These are phyloP conservation scores for Penicillium digitatum DNA, from an alignment of 2,329 filamentous ascomycete species.

Conservation along the genomic window DNA sequence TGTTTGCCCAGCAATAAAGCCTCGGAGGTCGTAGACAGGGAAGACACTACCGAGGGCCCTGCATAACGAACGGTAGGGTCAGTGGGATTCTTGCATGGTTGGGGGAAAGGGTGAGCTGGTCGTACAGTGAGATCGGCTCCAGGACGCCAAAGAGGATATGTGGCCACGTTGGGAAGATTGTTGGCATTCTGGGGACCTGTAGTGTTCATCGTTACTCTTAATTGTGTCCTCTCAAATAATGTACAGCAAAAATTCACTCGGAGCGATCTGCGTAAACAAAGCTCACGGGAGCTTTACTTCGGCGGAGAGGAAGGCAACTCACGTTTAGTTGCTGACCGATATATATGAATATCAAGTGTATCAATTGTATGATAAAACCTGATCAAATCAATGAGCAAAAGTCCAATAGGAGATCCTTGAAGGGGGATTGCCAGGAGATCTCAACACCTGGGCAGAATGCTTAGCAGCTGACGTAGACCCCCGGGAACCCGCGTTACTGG, in stretches of 20 bases:
- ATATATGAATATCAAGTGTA: neutral
- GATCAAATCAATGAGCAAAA: neutral
- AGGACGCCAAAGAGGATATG: conserved; percentile 63
- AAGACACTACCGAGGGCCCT: conserved; percentile 59
- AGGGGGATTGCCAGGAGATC: conserved; percentile 2
- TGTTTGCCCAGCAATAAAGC: conserved; percentile 63
- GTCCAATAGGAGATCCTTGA: neutral
- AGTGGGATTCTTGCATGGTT: conserved; percentile 6
- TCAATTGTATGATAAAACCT: neutral
- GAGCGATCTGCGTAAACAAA: neutral
- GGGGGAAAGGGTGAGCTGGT: neutral
- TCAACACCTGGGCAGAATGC: neutral
- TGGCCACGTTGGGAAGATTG: conserved; percentile 61
- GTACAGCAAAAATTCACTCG: neutral
- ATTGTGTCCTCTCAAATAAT: neutral
- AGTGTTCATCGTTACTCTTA: neutral
- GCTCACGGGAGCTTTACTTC: neutral
- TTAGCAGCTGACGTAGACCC: conserved; percentile 11
- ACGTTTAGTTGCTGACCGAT: neutral
- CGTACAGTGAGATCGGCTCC: conserved; percentile 66
- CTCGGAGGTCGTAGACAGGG: conserved; percentile 54
- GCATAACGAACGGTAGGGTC: neutral
- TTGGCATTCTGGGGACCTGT: conserved; percentile 23
- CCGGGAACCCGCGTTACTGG: conserved; percentile 3
- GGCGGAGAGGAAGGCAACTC: neutral